These are phyloP conservation scores for Eimeria acervulina DNA, from an alignment of 169 alveolate genomes.

Conservation along the genomic window DNA sequence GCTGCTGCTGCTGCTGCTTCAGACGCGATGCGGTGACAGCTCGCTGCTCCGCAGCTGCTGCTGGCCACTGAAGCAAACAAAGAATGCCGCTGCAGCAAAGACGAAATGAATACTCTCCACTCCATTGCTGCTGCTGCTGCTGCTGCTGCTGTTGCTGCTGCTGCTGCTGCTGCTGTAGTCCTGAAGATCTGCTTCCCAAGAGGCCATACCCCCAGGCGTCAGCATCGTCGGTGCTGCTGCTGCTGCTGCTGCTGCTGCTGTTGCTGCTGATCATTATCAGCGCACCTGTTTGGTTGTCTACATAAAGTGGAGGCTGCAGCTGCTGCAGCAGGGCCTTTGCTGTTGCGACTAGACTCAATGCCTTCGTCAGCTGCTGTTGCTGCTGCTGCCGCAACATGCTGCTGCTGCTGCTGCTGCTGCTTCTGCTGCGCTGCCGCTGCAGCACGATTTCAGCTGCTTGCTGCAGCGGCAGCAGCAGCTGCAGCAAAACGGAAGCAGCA, in stretches of 20 bases:
- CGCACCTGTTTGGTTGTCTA: background rate
- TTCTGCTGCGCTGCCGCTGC: no score
- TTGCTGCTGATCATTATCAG: background rate
- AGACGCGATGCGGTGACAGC: background rate
- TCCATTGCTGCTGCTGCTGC: background rate
- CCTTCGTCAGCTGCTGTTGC: no score
- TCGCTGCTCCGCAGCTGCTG: background rate
- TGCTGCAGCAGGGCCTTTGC: no score
- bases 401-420: no score
- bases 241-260: conserved; percentile 1
- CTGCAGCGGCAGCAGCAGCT: background rate
- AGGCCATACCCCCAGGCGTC: no score
- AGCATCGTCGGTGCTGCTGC: background rate
- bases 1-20: conserved; percentile 3
- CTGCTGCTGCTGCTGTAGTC: no score
- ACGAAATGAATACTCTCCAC: background rate
- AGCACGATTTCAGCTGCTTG: no score
- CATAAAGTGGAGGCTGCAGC: background rate
- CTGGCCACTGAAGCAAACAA: background rate
- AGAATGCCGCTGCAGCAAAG: background rate
- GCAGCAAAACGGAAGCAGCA: background rate
- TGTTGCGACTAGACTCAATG: no score
- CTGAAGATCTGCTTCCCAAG: background rate
- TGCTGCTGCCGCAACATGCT: no score
- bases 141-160: conserved; percentile 1